Base-by-base conservation (phyloP, 495 filamentous ascomycete genomes). In the Schizothecium vesticola region DNA sequence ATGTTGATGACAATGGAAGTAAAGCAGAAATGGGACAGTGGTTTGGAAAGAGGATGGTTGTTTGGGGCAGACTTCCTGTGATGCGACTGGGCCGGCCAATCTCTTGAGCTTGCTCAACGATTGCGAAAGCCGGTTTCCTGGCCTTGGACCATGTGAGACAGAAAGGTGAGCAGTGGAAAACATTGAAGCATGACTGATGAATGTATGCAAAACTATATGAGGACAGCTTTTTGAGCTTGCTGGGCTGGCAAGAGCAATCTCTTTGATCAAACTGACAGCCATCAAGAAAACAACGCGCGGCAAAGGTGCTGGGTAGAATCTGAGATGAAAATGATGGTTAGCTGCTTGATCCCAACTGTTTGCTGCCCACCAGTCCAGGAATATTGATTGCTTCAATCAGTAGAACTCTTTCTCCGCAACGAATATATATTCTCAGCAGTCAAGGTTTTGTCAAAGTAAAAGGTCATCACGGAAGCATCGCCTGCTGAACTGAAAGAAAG, bases 401-500 rank as follows among this genome's bases (percentile, higher is more conserved):
- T 51, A 19, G 31, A 51, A 51, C 43, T 51, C 33, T 51, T 75
- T 70, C 70, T 59, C 75, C 74, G 59, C 66, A 65, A 68, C 51
- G 51, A 66, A 57, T 58, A 6, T 51, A 19, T n/a, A 51, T 70
- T 67, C 73, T 77, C 70, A 64, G 75, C 65, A 77, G 75, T 77
- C 75, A 75, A 77, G 75, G 75, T 77, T 77, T 77, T 77, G 73
- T 74, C 71, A 66, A 71, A 69, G 63, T 29, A 58, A 68, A 62
- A 51, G 68, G 63, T 69, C 72, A 77, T 77, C 75, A 77, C 61
- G 62, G 19, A 56, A 65, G 43, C 43, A 8, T 51, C 19, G 16
- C 43, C 43, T 51, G 16, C 43, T 51, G 16, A n/a, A 51, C 43
- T 51, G 43, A 12, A 51, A 19, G 43, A 51, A 51, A n/a, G 43